These are phyloP conservation scores for Hysterium pulicare DNA, from an alignment of 2,329 filamentous ascomycete genomes.

Conservation along the genomic window DNA sequence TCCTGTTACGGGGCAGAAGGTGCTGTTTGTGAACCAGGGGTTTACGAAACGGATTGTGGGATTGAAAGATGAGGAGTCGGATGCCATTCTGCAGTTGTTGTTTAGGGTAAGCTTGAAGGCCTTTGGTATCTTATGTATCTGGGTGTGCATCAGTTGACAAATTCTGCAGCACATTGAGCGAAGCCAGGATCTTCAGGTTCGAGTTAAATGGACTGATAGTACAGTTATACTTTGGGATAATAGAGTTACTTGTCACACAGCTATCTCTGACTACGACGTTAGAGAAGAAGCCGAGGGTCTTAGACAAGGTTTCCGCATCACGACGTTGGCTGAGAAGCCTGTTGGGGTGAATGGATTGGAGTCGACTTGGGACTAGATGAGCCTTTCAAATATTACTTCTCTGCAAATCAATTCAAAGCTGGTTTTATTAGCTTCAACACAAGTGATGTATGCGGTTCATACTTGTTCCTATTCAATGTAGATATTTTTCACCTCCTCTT, in stretches of 20 bases:
- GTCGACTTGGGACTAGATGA: conserved; percentile 18
- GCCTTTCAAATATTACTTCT: too few species aligned
- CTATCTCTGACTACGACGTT: conserved; percentile 62
- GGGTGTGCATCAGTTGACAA: too few species aligned
- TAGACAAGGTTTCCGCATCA: conserved; percentile 24
- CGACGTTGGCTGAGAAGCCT: conserved; percentile 19
- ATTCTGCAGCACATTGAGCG: conserved; percentile 59
- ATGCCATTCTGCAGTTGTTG: conserved; percentile 69
- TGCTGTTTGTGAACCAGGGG: conserved; percentile 73
- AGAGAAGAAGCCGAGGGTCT: conserved; percentile 20
- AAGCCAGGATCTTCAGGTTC: conserved; percentile 66
- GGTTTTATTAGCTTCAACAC: too few species aligned
- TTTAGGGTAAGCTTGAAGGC: conserved; percentile 46
- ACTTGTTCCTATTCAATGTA: background rate
- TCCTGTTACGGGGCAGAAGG: conserved; percentile 74
- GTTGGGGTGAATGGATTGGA: conserved; percentile 17
- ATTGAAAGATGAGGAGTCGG: conserved; percentile 78
- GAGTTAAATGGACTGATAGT: conserved; percentile 70
- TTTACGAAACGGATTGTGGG: conserved; percentile 81
- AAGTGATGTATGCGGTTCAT: too few species aligned
- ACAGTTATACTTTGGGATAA: conserved; percentile 85
- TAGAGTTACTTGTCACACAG: conserved; percentile 71
- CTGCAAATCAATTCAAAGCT: too few species aligned
- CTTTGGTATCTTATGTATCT: background rate
- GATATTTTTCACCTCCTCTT: conserved; percentile 2